Evolutionary conservation across 768 basidiomycete species (phyloP).

Genomic region (Tricholoma sp.): DNA sequence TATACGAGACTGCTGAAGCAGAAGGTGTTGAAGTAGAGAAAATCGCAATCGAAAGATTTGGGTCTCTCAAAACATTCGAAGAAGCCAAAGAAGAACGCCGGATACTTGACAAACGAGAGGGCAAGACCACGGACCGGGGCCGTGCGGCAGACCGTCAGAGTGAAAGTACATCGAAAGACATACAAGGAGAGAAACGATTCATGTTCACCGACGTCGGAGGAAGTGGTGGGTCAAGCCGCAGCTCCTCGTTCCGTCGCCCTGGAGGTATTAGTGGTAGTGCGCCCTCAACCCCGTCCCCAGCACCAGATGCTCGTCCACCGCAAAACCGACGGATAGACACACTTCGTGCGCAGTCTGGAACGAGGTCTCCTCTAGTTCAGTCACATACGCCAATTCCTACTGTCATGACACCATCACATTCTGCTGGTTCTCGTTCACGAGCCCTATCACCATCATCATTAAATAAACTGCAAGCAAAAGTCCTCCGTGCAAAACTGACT

Average conservation of each 20-base stretch:
- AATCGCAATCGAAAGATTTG: conserved; percentile 86
- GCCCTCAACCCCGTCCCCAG: conserved; percentile 61
- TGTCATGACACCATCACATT: conserved; percentile 66
- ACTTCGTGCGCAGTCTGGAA: conserved; percentile 55
- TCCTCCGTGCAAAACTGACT: conserved; percentile 87
- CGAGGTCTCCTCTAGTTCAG: conserved; percentile 53
- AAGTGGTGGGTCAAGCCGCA: conserved; percentile 69
- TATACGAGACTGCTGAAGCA: conserved; percentile 88
- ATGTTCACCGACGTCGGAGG: conserved; percentile 64
- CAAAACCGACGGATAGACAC: conserved; percentile 54
- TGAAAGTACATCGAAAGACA: conserved; percentile 26
- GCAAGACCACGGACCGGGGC: conserved; percentile 38
- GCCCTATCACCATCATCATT: conserved; percentile 72
- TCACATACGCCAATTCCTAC: conserved; percentile 84
- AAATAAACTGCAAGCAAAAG: conserved; percentile 90
- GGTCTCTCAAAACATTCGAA: conserved; percentile 77
- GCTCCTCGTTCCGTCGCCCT: conserved; percentile 85
- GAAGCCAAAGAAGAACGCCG: conserved; percentile 86
- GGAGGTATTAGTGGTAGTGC: conserved; percentile 51
- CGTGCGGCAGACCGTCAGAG: conserved; percentile 24
- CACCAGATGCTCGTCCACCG: conserved; percentile 28
- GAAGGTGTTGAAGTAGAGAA: conserved; percentile 69
- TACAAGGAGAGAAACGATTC: conserved; percentile 43
- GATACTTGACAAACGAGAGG: conserved; percentile 79
- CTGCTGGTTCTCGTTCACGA: conserved; percentile 31